These are phyloP conservation scores for Geotrichum bryndzae DNA, from an alignment of 1,139 yeast genomes.

Conservation along the genomic window DNA sequence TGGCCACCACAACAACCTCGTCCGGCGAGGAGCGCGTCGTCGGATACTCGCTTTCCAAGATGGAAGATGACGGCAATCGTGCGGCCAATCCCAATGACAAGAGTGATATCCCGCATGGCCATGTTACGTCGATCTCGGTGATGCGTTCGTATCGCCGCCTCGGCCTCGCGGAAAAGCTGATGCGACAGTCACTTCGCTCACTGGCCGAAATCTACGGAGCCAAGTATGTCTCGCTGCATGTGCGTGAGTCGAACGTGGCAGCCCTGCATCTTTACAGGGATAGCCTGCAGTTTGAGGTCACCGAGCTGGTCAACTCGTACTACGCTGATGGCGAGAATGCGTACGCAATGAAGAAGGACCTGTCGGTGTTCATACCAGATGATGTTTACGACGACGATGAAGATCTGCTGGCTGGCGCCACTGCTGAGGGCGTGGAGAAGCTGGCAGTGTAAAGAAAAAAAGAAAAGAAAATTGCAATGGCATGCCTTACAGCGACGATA, in stretches of 20 bases:
- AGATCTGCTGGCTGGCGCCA: slow-evolving; percentile 26
- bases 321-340: slow-evolving; percentile 99
- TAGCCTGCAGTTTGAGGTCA: slow-evolving; percentile 72
- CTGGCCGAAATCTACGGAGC: slow-evolving; percentile 80
- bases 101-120: slow-evolving; percentile 78
- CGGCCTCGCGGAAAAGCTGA: slow-evolving; percentile 90
- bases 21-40: slow-evolving; percentile 63
- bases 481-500: neutral
- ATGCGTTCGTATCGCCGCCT: slow-evolving; percentile 92
- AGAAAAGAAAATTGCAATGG: neutral
- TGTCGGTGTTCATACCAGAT: slow-evolving; percentile 21
- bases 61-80: slow-evolving; percentile 59
- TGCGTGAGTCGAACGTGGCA: slow-evolving; percentile 87
- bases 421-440: slow-evolving; percentile 17
- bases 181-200: slow-evolving; percentile 81
- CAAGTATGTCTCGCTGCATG: slow-evolving; percentile 83
- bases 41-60: slow-evolving; percentile 90
- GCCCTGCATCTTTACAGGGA: slow-evolving; percentile 89
- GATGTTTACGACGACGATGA: slow-evolving; percentile 29
- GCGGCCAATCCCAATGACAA: slow-evolving; percentile 47
- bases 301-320: slow-evolving; percentile 75
- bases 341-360: slow-evolving; percentile 68
- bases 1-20: slow-evolving; percentile 68
- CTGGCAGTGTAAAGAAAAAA: neutral
- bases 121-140: slow-evolving; percentile 86